phyloP scores from a whole-genome alignment of 805 yeast genomes.

The Candida coquimbonensis region DNA sequence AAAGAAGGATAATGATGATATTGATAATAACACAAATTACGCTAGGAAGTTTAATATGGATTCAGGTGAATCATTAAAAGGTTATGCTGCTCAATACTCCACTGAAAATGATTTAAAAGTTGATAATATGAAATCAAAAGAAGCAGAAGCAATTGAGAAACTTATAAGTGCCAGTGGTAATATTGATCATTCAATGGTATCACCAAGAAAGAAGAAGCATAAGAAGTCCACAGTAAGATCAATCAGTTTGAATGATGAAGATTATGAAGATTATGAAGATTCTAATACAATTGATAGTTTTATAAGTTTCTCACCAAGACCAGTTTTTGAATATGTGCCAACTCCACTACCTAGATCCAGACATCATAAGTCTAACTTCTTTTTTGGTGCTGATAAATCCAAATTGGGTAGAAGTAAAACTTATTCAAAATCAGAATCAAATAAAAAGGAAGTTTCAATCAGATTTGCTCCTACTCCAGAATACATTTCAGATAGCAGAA shows the following conservation, averaged over 20 bases:
- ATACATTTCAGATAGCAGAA: slow-evolving; percentile 2
- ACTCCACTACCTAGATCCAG: slow-evolving; percentile 9
- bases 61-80: slow-evolving; percentile 20
- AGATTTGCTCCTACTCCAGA: slow-evolving; percentile 17
- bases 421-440: not conserved
- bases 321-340: slow-evolving; percentile 12
- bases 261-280: not conserved
- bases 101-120: slow-evolving; percentile 6
- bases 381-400: not conserved
- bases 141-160: slow-evolving; percentile 8
- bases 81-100: slow-evolving; percentile 14
- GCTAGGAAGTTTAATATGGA: slow-evolving; percentile 11
- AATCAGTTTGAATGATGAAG: too few relatives aligned
- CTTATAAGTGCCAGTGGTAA: not conserved
- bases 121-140: slow-evolving; percentile 4
- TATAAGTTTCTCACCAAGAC: not conserved
- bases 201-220: not conserved
- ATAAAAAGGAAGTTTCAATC: slow-evolving; percentile 7
- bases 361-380: not conserved
- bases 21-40: too few relatives aligned
- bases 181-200: too few relatives aligned
- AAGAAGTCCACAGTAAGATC: not conserved
- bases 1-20: too few relatives aligned
- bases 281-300: slow-evolving; percentile 3
- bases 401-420: not conserved